Conservation (phyloP, 257 asterid species). For the Solanum piurae region DNA sequence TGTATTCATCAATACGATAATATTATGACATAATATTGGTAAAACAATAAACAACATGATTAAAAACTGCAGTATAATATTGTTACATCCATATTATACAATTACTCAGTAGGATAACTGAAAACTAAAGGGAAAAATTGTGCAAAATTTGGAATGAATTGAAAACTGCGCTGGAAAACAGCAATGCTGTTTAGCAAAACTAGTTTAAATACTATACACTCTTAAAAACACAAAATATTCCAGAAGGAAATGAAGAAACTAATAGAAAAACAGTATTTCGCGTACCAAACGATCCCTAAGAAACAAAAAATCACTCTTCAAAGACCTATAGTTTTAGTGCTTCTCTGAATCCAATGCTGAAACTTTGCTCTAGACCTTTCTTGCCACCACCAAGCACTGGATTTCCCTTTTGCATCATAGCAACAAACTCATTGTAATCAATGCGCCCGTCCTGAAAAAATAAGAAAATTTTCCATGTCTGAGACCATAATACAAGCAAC, state of each 20-base stretch:
- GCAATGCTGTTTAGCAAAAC: neutral
- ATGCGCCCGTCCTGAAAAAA: conserved; percentile 68
- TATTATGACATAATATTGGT: neutral
- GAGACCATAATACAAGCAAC: neutral
- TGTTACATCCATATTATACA: neutral
- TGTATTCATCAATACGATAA: neutral
- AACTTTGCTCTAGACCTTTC: conserved; percentile 18
- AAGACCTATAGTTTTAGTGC: conserved; percentile 14
- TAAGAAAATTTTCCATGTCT: neutral
- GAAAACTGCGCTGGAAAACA: neutral
- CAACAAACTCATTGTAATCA: conserved; percentile 37
- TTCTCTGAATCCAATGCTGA: conserved; percentile 28
- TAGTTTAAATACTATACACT: neutral
- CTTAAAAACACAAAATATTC: neutral
- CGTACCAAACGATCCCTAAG: neutral
- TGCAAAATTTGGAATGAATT: neutral
- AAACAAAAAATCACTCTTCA: neutral
- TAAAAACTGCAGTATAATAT: neutral
- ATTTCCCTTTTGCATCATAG: conserved; percentile 37
- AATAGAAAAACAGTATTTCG: neutral
- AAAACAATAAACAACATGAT: neutral
- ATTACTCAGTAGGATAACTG: neutral
- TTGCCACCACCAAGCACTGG: conserved; percentile 21
- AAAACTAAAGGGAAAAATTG: neutral
- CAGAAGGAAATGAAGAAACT: neutral